Base-by-base conservation (phyloP, 2,329 filamentous ascomycete genomes). In the Colletotrichum sp. region DNA sequence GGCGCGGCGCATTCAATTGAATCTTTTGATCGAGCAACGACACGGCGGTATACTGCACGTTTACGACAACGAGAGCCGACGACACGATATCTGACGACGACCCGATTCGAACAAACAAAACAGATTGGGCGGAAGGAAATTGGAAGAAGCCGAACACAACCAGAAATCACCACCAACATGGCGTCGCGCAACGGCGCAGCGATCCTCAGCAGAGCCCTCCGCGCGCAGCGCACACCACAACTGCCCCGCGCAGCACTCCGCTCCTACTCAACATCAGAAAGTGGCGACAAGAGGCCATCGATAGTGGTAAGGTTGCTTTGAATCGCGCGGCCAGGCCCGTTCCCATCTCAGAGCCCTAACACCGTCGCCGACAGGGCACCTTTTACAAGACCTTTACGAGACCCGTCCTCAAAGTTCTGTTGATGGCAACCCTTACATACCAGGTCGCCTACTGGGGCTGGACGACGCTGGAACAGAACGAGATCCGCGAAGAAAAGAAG, bases 301-400 rank as follows among this genome's bases (percentile, higher is more conserved):
- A 76, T 76, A 26, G 74, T 76, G 28, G 74, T 76, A 39, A 21
- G 74, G 5, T 59, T 52, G 10, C 10, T 18, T 52, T 52, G 10
- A 6, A 52, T 52, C n/a, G 43, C 43, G n/a, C 3, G n/a, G 43
- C n/a, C 43, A 52, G n/a, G 10, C 43, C 10, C n/a, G 13, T 52
- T n/a, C n/a, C n/a, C n/a, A 30, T 2, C 24, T 18, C 16, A 28
- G 34, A n/a, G 18, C 24, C 26, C 60, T 71, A 28, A 74, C 60
- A 60, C 9, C 7, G n/a, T 30, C 13, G 18, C 28, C 15, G 12
- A 43, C 79, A 94, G 91, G 85, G 90, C 66, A 87, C 89, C 63
- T 96, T 96, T 86, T 96, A 95, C 87, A 93, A 92, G 81, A 92
- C 91, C 16, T 96, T 95, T 81, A 92, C 92, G 52, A 89, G 93